These are phyloP conservation scores for Wakefieldia striispora DNA, from an alignment of 768 basidiomycete genomes.

Conservation along the genomic window DNA sequence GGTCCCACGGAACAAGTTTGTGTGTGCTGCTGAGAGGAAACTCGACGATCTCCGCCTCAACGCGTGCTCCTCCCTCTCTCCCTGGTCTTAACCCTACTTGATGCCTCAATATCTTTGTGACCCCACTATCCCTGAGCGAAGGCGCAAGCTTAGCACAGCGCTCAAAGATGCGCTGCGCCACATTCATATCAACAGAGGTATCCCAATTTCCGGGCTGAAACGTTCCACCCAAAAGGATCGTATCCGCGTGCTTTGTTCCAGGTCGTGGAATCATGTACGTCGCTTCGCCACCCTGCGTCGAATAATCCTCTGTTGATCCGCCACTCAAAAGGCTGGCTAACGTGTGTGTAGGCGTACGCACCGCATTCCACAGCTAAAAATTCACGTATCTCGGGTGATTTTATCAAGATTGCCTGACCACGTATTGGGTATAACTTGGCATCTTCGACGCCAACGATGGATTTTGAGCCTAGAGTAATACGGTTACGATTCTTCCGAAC, in stretches of 20 bases:
- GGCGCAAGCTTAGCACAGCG: slow-evolving; percentile 42
- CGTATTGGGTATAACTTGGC: slow-evolving; percentile 69
- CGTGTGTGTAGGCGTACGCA: slow-evolving; percentile 10
- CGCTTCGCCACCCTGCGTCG: slow-evolving; percentile 24
- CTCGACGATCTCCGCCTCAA: slow-evolving; percentile 46
- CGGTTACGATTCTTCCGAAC: neutral
- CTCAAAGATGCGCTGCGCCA: slow-evolving; percentile 45
- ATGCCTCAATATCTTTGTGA: slow-evolving; percentile 46
- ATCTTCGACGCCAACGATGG: slow-evolving; percentile 82
- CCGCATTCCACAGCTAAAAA: slow-evolving; percentile 27
- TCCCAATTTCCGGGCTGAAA: slow-evolving; percentile 51
- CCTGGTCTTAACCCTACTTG: slow-evolving; percentile 61
- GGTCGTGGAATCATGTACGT: slow-evolving; percentile 68
- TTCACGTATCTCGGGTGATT: slow-evolving; percentile 59
- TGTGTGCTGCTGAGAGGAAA: slow-evolving; percentile 31
- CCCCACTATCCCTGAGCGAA: slow-evolving; percentile 29
- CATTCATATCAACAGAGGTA: slow-evolving; percentile 41
- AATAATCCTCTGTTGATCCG: slow-evolving; percentile 11
- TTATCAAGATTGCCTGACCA: slow-evolving; percentile 79
- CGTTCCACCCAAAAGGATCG: slow-evolving; percentile 57
- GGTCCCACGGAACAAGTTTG: slow-evolving; percentile 17
- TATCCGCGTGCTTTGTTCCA: slow-evolving; percentile 38
- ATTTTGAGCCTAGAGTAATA: slow-evolving; percentile 51
- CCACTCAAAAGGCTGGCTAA: neutral
- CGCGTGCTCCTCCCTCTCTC: slow-evolving; percentile 52